These are phyloP conservation scores for Actinomortierella ambigua DNA, from an alignment of 371 early-diverging fungal species.

Conservation along the genomic window DNA sequence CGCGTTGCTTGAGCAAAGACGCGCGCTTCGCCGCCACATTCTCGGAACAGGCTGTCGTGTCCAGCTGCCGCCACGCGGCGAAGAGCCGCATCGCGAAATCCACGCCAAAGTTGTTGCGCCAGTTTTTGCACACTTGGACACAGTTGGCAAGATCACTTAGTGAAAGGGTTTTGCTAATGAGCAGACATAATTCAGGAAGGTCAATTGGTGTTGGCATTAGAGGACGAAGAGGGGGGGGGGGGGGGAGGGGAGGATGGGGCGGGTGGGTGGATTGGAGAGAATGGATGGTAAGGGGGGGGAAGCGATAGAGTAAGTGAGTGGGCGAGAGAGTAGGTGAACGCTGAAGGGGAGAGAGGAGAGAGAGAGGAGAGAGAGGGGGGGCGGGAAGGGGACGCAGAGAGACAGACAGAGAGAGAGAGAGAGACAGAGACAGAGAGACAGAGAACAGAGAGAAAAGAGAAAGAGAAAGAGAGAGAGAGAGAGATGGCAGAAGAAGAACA, in stretches of 20 bases:
- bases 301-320: background rate
- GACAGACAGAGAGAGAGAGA: background rate
- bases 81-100: too few species aligned
- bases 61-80: too few species aligned
- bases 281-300: background rate
- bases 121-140: too few species aligned
- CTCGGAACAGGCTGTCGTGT: too few species aligned
- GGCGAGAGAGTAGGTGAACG: background rate
- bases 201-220: too few species aligned
- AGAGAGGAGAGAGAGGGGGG: slow-evolving; percentile 78
- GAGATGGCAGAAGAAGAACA: background rate
- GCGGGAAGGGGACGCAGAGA: slow-evolving; percentile 89
- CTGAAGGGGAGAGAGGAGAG: background rate
- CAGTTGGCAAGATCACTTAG: too few species aligned
- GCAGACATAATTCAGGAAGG: too few species aligned
- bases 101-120: too few species aligned
- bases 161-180: too few species aligned
- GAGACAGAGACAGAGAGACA: slow-evolving; percentile 77
- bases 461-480: background rate
- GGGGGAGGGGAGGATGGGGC: background rate
- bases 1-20: too few species aligned
- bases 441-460: slow-evolving; percentile 17
- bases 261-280: background rate
- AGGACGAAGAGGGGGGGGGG: background rate
- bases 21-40: too few species aligned